phyloP scores from a whole-genome alignment of 768 basidiomycete genomes.

The Auricularia sp. region DNA sequence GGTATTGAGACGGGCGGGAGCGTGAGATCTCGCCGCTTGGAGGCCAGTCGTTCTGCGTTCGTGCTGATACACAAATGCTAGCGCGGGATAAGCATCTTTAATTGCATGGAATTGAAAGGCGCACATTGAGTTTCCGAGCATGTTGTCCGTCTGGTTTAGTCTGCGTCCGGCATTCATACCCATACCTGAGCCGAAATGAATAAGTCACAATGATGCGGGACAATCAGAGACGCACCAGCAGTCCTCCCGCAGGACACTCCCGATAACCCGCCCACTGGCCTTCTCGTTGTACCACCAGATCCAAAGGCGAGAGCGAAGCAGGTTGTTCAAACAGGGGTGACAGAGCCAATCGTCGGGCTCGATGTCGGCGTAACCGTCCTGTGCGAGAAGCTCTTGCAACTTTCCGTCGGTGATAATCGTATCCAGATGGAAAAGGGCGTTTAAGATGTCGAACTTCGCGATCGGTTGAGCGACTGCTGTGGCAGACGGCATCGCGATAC shows the following conservation, averaged over 20 bases:
- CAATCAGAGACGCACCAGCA: neutral
- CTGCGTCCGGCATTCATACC: neutral
- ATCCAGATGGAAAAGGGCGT: neutral
- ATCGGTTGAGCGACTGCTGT: neutral
- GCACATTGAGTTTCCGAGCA: neutral
- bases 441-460: neutral
- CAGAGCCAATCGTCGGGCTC: neutral
- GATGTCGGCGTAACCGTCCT: neutral
- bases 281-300: neutral
- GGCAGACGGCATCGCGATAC: neutral
- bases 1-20: no score
- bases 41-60: no score
- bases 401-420: neutral
- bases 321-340: neutral
- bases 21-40: no score
- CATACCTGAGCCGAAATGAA: neutral
- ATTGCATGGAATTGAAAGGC: neutral
- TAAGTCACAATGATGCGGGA: neutral
- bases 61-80: no score
- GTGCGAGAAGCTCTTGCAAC: no score
- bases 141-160: neutral
- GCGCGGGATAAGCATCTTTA: no score
- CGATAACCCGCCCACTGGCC: neutral
- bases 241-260: neutral
- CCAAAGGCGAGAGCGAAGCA: neutral